Percentiles rank a stretch among this genome's conserved stretches.
phyloP scores from a whole-genome alignment of 306 rosid species.

The Gastrolobium villosum region DNA sequence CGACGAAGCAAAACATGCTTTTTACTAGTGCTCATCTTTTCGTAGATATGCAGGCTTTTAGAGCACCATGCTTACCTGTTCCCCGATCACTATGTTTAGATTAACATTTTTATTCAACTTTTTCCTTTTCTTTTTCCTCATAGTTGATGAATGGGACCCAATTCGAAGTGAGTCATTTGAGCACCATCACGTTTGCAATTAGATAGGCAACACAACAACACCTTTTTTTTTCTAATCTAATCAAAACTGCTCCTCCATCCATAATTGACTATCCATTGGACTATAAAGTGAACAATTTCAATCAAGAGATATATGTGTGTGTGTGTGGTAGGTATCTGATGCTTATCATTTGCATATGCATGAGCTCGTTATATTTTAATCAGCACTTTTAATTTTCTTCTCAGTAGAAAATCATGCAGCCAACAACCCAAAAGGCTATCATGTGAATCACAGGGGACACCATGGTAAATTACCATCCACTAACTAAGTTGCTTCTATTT shows the following conservation, averaged over 20 bases:
- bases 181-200: slow-evolving; percentile 48
- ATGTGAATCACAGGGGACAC: slow-evolving; percentile 33
- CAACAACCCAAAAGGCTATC: slow-evolving; percentile 43
- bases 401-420: slow-evolving; percentile 41
- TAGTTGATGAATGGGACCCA: slow-evolving; percentile 53
- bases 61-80: slow-evolving; percentile 77
- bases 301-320: not conserved
- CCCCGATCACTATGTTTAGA: slow-evolving; percentile 53
- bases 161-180: slow-evolving; percentile 42
- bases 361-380: slow-evolving; percentile 41
- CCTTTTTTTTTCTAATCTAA: slow-evolving; percentile 36
- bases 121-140: slow-evolving; percentile 44
- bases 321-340: slow-evolving; percentile 47
- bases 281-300: slow-evolving; percentile 31
- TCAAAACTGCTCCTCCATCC: slow-evolving; percentile 48
- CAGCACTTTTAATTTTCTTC: slow-evolving; percentile 22
- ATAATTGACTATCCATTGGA: slow-evolving; percentile 17
- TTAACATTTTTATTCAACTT: slow-evolving; percentile 50
- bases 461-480: not conserved
- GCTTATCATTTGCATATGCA: slow-evolving; percentile 49
- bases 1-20: slow-evolving; percentile 60
- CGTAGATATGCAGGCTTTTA: slow-evolving; percentile 75
- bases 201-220: slow-evolving; percentile 30
- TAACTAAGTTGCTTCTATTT: slow-evolving; percentile 30
- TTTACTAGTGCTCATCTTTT: slow-evolving; percentile 66